These are phyloP conservation scores for Plicaturopsis crispa DNA, from an alignment of 768 basidiomycete genomes.

Conservation along the genomic window DNA sequence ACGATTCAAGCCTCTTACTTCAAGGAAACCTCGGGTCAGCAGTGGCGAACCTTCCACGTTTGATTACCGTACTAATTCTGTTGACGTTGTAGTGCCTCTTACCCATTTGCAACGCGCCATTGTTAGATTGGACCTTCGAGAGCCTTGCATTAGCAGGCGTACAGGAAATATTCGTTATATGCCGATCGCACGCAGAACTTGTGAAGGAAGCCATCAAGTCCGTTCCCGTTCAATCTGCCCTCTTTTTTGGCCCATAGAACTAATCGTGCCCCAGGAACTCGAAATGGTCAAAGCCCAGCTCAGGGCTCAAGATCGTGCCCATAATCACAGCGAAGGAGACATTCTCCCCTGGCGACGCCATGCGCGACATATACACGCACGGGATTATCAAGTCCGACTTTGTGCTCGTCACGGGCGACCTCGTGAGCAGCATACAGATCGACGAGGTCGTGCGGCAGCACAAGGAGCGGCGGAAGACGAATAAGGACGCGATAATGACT, in stretches of 20 bases:
- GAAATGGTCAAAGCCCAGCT: constrained; percentile 76
- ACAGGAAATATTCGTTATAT: constrained; percentile 93
- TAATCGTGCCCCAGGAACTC: constrained; percentile 46
- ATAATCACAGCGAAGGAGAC: constrained; percentile 83
- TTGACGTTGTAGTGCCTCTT: constrained; percentile 63
- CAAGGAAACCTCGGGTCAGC: constrained; percentile 78
- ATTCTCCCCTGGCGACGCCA: constrained; percentile 83
- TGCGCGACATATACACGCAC: constrained; percentile 90
- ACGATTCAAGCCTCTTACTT: constrained; percentile 85
- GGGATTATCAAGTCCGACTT: constrained; percentile 88
- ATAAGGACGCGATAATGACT: constrained; percentile 95
- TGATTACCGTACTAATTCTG: constrained; percentile 1
- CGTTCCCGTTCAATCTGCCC: constrained; percentile 21
- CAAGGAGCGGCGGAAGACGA: constrained; percentile 76
- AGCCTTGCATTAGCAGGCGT: constrained; percentile 91
- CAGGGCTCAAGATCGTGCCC: constrained; percentile 77
- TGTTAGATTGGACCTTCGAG: constrained; percentile 96
- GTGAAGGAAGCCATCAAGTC: constrained; percentile 83
- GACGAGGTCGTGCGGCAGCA: constrained; percentile 85
- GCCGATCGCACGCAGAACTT: constrained; percentile 82
- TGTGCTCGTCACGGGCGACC: constrained; percentile 84
- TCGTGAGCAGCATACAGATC: constrained; percentile 89
- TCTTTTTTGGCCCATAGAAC: constrained; percentile 5
- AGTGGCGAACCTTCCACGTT: no score
- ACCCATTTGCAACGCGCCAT: constrained; percentile 88